These are phyloP conservation scores for Chloropicon primus DNA, from an alignment of 139 green algal genomes.

Conservation along the genomic window DNA sequence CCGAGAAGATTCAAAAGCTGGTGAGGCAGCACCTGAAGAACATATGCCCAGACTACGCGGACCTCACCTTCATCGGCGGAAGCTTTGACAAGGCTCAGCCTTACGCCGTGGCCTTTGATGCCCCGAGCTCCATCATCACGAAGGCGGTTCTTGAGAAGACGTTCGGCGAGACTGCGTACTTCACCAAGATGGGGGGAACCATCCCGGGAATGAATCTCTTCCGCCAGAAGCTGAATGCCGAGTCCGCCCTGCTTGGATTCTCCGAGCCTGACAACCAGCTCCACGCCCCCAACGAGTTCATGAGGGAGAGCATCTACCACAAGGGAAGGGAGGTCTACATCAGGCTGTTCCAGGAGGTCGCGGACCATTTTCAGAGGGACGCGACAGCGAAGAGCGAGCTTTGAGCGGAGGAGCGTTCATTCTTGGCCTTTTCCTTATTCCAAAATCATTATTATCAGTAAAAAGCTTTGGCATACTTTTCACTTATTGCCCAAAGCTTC, in stretches of 20 bases:
- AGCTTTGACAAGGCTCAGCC: background rate
- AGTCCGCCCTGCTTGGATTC: background rate
- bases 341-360: background rate
- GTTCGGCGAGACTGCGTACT: background rate
- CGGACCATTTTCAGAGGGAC: background rate
- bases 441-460: too few species aligned
- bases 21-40: background rate
- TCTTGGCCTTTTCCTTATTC: too few species aligned
- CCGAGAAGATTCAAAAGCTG: background rate
- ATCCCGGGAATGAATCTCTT: background rate
- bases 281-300: background rate
- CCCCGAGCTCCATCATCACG: background rate
- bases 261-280: background rate
- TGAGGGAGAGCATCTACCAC: background rate
- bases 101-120: background rate
- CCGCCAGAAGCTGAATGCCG: background rate
- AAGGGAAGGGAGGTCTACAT: background rate
- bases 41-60: background rate
- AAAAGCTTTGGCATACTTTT: too few species aligned
- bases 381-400: background rate
- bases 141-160: background rate
- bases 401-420: background rate
- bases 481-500: background rate
- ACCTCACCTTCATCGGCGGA: background rate
- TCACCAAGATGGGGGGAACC: background rate